phyloP scores from a whole-genome alignment of 306 rosid genomes.

The Trifolium pratense region DNA sequence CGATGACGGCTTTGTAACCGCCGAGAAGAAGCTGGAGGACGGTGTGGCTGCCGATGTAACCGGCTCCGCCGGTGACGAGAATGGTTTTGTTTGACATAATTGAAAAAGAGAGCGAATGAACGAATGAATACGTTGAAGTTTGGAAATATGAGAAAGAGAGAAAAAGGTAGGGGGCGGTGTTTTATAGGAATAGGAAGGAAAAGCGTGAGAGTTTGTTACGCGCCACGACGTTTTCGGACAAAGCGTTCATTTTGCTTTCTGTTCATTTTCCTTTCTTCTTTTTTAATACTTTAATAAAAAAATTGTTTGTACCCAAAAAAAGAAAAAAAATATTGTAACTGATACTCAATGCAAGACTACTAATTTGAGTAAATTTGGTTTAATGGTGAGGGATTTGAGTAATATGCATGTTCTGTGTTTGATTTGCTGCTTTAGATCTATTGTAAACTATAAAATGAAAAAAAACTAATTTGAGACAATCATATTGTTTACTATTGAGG shows the following conservation, averaged over 20 bases:
- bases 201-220: slow-evolving; percentile 41
- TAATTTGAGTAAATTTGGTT: too few relatives aligned
- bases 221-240: slow-evolving; percentile 35
- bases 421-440: too few relatives aligned
- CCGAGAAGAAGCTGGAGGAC: slow-evolving; percentile 84
- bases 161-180: background rate
- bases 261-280: too few relatives aligned
- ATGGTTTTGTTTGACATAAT: slow-evolving; percentile 58
- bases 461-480: too few relatives aligned
- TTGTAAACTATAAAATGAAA: too few relatives aligned
- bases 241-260: slow-evolving; percentile 3
- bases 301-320: too few relatives aligned
- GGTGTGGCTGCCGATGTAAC: slow-evolving; percentile 96
- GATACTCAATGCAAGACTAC: too few relatives aligned
- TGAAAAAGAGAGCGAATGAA: background rate
- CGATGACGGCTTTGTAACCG: slow-evolving; percentile 67
- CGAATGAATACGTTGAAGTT: slow-evolving; percentile 1
- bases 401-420: too few relatives aligned
- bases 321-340: too few relatives aligned
- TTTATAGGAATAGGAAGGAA: background rate
- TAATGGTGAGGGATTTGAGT: too few relatives aligned
- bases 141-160: slow-evolving; percentile 9
- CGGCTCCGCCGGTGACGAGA: slow-evolving; percentile 96
- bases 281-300: too few relatives aligned
- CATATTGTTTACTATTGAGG: too few relatives aligned